These are phyloP conservation scores for Lactifluus echinatus DNA, from an alignment of 768 basidiomycete genomes.

Conservation along the genomic window DNA sequence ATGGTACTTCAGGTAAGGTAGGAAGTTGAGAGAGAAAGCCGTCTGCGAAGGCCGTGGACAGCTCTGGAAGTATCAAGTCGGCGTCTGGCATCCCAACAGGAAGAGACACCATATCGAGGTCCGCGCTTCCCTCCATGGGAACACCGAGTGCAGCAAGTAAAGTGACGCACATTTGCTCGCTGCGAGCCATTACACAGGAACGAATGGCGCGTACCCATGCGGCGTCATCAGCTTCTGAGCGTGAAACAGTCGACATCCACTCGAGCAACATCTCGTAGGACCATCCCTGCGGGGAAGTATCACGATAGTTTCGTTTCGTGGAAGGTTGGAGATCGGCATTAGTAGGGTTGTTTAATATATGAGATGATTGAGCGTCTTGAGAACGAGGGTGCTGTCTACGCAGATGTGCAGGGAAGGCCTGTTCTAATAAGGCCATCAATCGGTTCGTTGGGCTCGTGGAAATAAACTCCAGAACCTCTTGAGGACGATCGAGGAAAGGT, in stretches of 20 bases:
- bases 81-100: slow-evolving; percentile 11
- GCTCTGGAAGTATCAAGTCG: slow-evolving; percentile 5
- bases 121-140: slow-evolving; percentile 19
- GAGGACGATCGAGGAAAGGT: slow-evolving; percentile 19
- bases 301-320: background rate
- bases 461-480: slow-evolving; percentile 19
- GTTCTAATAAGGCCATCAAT: slow-evolving; percentile 20
- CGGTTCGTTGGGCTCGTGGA: slow-evolving; percentile 19
- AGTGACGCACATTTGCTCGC: slow-evolving; percentile 19
- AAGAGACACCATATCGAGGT: slow-evolving; percentile 11
- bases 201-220: slow-evolving; percentile 18
- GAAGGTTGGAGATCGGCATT: background rate
- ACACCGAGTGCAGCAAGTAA: slow-evolving; percentile 20
- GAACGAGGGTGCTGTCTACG: background rate
- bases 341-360: background rate
- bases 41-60: background rate
- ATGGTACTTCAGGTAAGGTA: slow-evolving; percentile 8
- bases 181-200: slow-evolving; percentile 19
- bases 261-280: slow-evolving; percentile 17
- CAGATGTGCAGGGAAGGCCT: slow-evolving; percentile 18
- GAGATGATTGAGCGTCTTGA: background rate
- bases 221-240: slow-evolving; percentile 13
- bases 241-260: slow-evolving; percentile 19
- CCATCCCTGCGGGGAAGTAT: slow-evolving; percentile 11
- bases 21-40: slow-evolving; percentile 11